Base-by-base conservation (phyloP, 208 protist species). In the Herpetomonas tarakana region DNA sequence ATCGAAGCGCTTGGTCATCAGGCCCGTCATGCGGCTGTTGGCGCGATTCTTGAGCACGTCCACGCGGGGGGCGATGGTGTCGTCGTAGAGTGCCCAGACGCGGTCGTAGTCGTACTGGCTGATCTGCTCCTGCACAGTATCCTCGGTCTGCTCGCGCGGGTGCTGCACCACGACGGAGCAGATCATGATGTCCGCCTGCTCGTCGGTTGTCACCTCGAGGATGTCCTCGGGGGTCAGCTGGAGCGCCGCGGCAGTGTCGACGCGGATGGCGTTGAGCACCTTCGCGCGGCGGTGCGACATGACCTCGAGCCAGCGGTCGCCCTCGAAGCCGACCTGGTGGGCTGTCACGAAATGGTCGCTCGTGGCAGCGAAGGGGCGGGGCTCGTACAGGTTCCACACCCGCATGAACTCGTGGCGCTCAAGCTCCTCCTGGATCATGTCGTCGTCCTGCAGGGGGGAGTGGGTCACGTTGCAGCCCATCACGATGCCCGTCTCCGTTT, bases 311-410 rank as follows among this genome's bases (percentile, higher is more conserved):
- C 78, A 85, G 29, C 69, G 65, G 19, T 60, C 60, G 12, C 71
- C 81, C 52, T 81, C 74, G 38, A 84, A 82, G 52, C 68, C 72
- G 25, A 82, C 70, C 47, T 71, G 73, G 56, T 82, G 68, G 9
- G 27, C 44, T 19, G 62, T 65, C 29, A 57, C 18, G 16, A 52
- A 26, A 2, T 69, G 46, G 30, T 57, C 61, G 28, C 30, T 29
- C 14, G 9, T 18, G 21, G 38, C 39, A 27, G 31, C 38, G 38
- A 35, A 52, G 18, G 60, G 52, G 60, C 60, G 60, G n/a, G 9
- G 14, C 38, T 44, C 19, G 60, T 66, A 66, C 21, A 66, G 60
- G 51, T 50, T 30, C 60, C 60, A 66, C 19, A 66, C 21, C 29
- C 30, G 22, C 50, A n/a, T 27, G 60, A 51, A 66, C 25, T 50